Percentiles rank a stretch among this genome's conserved stretches.
Evolutionary conservation across 768 basidiomycete species (phyloP).

Genomic region (Leccinum obscurum): DNA sequence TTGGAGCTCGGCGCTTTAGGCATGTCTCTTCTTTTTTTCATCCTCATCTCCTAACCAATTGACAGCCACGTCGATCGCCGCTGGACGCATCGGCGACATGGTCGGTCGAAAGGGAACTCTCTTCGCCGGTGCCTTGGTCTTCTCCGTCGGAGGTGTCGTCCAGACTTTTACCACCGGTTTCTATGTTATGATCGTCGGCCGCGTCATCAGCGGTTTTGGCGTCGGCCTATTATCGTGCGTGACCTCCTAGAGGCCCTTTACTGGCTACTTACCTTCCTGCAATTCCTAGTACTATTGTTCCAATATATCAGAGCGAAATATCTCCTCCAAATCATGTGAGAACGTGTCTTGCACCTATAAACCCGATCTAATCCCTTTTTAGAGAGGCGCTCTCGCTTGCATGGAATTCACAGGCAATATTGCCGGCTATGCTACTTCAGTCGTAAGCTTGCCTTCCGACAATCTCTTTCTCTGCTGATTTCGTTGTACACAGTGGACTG

Average conservation of each 20-base stretch:
- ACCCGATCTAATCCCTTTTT: constrained; percentile 7
- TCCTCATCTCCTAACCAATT: constrained; percentile 1
- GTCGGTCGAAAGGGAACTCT: constrained; percentile 86
- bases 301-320: constrained; percentile 94
- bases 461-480: not conserved
- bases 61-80: constrained; percentile 83
- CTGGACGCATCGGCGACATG: constrained; percentile 84
- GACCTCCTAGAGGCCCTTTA: not conserved
- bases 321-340: constrained; percentile 87
- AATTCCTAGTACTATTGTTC: constrained; percentile 77
- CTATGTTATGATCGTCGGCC: constrained; percentile 77
- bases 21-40: constrained; percentile 35
- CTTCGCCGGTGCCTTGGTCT: constrained; percentile 78
- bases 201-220: constrained; percentile 83
- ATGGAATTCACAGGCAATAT: constrained; percentile 97
- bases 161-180: constrained; percentile 85
- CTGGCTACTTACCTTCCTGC: constrained; percentile 7
- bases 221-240: constrained; percentile 87
- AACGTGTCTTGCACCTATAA: constrained; percentile 1
- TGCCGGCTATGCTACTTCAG: constrained; percentile 85
- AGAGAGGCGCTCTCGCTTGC: constrained; percentile 90
- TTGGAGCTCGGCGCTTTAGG: constrained; percentile 91
- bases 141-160: constrained; percentile 82
- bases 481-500: constrained; percentile 67
- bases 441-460: constrained; percentile 51